Conservation (phyloP, 176 grass and related monocot genomes). For the Triticum timopheevii region DNA sequence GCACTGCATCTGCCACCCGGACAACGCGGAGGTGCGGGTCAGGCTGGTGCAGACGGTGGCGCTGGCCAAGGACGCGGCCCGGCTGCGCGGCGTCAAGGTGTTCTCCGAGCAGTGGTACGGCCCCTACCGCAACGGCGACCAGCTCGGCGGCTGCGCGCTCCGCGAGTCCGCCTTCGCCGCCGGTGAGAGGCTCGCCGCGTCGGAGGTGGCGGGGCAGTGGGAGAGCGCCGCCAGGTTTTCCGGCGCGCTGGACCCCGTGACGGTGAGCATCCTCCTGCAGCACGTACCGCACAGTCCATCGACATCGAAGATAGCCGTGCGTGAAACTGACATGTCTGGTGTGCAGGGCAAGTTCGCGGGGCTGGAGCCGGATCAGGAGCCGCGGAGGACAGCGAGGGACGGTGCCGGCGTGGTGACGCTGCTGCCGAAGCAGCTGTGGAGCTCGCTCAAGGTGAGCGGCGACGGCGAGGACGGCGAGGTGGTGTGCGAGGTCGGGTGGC, state of each 20-base stretch:
- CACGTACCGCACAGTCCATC: neutral
- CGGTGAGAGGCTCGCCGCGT: slow-evolving; percentile 43
- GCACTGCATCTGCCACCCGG: slow-evolving; percentile 74
- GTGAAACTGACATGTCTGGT: neutral
- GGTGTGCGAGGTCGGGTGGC: slow-evolving; percentile 82
- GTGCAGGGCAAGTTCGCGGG: slow-evolving; percentile 54
- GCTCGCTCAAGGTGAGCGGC: slow-evolving; percentile 41
- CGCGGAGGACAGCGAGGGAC: slow-evolving; percentile 41
- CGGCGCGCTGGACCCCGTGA: slow-evolving; percentile 32
- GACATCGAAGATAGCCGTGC: neutral
- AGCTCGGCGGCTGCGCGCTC: slow-evolving; percentile 73
- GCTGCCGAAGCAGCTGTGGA: slow-evolving; percentile 82
- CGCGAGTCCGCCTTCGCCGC: slow-evolving; percentile 69
- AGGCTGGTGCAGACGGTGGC: slow-evolving; percentile 63
- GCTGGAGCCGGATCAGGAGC: slow-evolving; percentile 34
- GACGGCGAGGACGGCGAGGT: slow-evolving; percentile 39
- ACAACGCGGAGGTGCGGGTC: slow-evolving; percentile 44
- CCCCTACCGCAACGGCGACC: slow-evolving; percentile 78
- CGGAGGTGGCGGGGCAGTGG: slow-evolving; percentile 57
- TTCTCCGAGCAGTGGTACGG: slow-evolving; percentile 95
- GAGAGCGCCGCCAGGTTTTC: slow-evolving; percentile 47
- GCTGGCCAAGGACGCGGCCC: slow-evolving; percentile 41
- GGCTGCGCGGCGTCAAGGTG: slow-evolving; percentile 56
- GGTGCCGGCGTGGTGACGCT: slow-evolving; percentile 47
- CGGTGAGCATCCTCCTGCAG: slow-evolving; percentile 4